Evolutionary conservation across 78 protist species (phyloP).

Genomic region (Isochrysis galbana): DNA sequence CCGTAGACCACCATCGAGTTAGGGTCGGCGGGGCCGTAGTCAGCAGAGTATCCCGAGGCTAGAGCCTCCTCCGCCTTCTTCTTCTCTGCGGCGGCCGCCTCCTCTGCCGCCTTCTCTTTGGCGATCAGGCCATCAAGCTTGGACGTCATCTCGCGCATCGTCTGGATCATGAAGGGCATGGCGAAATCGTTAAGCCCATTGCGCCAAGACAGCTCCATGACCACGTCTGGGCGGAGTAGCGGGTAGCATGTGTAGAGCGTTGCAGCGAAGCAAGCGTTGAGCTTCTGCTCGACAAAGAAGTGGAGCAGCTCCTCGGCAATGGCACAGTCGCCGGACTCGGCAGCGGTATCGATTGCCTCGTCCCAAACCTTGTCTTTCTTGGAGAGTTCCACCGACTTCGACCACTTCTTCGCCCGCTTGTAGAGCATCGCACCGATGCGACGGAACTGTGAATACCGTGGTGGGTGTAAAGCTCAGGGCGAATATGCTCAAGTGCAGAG

Average conservation of each 20-base stretch:
- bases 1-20: not conserved
- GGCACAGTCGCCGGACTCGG: constrained; percentile 77
- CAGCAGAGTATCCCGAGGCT: not conserved
- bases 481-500: too few species aligned
- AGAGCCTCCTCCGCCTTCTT: constrained; percentile 27
- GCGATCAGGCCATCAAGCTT: constrained; percentile 15
- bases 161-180: constrained; percentile 98
- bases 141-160: constrained; percentile 48
- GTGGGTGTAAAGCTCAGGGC: too few species aligned
- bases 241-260: constrained; percentile 95
- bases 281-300: constrained; percentile 87
- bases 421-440: constrained; percentile 92
- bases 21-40: not conserved
- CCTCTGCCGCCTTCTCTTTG: constrained; percentile 9
- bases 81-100: constrained; percentile 10
- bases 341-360: constrained; percentile 96
- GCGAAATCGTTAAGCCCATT: constrained; percentile 88
- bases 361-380: constrained; percentile 91
- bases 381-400: constrained; percentile 86
- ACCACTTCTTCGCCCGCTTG: constrained; percentile 71
- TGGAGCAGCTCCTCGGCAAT: constrained; percentile 88
- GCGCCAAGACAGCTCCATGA: constrained; percentile 98
- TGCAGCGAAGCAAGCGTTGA: constrained; percentile 90
- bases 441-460: too few species aligned
- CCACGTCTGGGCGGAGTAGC: constrained; percentile 71